These are phyloP conservation scores for Trifolium repens DNA, from an alignment of 306 rosid species.

Conservation along the genomic window DNA sequence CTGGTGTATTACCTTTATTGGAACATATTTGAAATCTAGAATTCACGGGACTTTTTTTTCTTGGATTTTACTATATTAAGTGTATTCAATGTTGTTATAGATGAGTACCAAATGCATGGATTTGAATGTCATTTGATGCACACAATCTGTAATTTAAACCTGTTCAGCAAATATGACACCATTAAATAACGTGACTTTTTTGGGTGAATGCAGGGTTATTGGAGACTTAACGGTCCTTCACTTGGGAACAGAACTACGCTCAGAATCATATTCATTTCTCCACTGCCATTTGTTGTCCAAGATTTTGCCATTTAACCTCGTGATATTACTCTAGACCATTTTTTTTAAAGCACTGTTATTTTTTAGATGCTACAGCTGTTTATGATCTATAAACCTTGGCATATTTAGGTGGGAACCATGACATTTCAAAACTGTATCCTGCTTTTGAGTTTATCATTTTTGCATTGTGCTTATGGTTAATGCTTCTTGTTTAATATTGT, in stretches of 20 bases:
- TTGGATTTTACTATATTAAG: neutral
- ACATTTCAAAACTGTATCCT: neutral
- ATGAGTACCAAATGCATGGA: neutral
- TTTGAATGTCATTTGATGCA: neutral
- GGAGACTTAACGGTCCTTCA: constrained; percentile 3
- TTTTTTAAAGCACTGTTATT: neutral
- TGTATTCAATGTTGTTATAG: neutral
- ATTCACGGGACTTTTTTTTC: too few relatives aligned
- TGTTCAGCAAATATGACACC: neutral
- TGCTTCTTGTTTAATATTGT: too few relatives aligned
- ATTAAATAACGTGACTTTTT: neutral
- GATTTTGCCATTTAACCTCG: constrained; percentile 38
- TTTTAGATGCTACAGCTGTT: constrained; percentile 10
- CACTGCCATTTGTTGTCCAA: neutral
- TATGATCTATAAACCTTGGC: constrained; percentile 25
- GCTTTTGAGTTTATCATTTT: neutral
- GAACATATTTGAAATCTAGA: too few relatives aligned
- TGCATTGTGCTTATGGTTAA: neutral
- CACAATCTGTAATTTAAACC: neutral
- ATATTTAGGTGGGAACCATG: constrained; percentile 2
- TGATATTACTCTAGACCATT: constrained; percentile 24
- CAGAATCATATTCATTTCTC: neutral
- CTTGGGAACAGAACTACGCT: neutral
- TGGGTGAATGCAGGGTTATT: constrained; percentile 29
- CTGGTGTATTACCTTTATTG: too few relatives aligned